A percentile compares a stretch with the other conserved stretches of the same genome.
phyloP scores from a whole-genome alignment of 192 early-diverging fungal genomes.

The Gonapodya sp. region DNA sequence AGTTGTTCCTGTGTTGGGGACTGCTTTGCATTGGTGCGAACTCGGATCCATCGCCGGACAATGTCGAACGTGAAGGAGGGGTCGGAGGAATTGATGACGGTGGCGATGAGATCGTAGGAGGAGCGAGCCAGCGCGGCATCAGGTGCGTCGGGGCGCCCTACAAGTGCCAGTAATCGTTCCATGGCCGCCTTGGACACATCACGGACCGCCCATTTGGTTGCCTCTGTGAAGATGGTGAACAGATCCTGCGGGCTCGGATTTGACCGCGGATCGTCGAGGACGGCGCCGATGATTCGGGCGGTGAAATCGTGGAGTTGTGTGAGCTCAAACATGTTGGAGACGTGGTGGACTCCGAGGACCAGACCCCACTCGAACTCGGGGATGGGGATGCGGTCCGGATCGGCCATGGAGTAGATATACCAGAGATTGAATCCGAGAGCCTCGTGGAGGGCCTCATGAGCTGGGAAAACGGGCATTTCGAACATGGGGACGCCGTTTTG shows the following conservation, averaged over 20 bases:
- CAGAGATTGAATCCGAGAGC: not conserved
- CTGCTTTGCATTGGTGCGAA: not conserved
- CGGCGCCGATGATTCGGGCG: not conserved
- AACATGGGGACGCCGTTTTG: slow-evolving; percentile 1
- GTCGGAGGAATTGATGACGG: not conserved
- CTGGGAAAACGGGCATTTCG: not conserved
- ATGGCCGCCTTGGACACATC: not conserved
- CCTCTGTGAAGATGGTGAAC: not conserved
- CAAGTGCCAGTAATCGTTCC: not conserved
- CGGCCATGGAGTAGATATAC: not conserved
- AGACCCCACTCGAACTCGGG: not conserved
- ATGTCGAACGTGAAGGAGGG: not conserved
- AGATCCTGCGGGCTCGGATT: not conserved
- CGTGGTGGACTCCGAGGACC: not conserved
- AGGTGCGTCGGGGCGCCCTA: not conserved
- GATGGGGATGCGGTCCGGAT: not conserved
- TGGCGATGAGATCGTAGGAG: not conserved
- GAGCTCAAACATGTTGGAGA: not conserved
- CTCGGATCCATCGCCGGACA: not conserved
- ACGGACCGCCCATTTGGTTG: not conserved
- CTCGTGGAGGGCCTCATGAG: not conserved
- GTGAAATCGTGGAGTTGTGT: not conserved
- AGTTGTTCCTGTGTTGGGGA: not conserved
- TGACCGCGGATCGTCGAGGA: not conserved
- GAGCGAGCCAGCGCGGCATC: not conserved